Evolutionary conservation across 176 grass and related monocot species (phyloP), one percentile per base, ranked within the genome.

Genomic region (Oryza glumipatula): DNA sequence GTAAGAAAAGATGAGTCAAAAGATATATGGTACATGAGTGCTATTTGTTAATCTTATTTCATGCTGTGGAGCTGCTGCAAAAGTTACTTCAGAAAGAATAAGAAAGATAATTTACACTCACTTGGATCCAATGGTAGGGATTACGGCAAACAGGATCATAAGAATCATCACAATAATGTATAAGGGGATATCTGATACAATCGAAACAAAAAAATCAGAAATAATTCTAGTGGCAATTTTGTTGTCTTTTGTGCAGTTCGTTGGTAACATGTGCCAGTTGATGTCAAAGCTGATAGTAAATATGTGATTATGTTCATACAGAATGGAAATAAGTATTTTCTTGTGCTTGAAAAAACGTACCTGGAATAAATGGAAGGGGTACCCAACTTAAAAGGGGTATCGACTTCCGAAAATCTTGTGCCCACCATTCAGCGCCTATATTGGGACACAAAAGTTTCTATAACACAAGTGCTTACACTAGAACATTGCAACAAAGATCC

Each of bases 381-480:
- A 98, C 84, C 96, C 88, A 98, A 88, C 88, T 80, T 71, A 95
- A 64, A 83, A 98, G 54, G 46, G 91, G 96, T 41, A 98, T 86
- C 49, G 91, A 98, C 80, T 94, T 95, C 68, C 81, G 88, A 80
- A 95, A 98, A 95, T 94, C 96, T 72, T 98, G 96, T 36, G 91
- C 93, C 96, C 96, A 98, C 96, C 96, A 98, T 92, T 98, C 96
- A 90, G 96, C 96, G 19, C 96, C 95, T 98, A 89, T 74, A 49
- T 58, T 61, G 56, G 41, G 81, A 65, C 6, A 26, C 23, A 74
- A 86, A 87, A 19, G 74, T 65, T 9, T 77, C 48, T 41, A 1
- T 9, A 23, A 74, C 30, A 24, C 10, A 86, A n/a, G 7, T 79
- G 15, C 26, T 79, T 49, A 75, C 44, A 11, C 17, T 22, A 65